These are phyloP conservation scores for Ascochyta lentis DNA, from an alignment of 2,329 filamentous ascomycete genomes.

Conservation along the genomic window DNA sequence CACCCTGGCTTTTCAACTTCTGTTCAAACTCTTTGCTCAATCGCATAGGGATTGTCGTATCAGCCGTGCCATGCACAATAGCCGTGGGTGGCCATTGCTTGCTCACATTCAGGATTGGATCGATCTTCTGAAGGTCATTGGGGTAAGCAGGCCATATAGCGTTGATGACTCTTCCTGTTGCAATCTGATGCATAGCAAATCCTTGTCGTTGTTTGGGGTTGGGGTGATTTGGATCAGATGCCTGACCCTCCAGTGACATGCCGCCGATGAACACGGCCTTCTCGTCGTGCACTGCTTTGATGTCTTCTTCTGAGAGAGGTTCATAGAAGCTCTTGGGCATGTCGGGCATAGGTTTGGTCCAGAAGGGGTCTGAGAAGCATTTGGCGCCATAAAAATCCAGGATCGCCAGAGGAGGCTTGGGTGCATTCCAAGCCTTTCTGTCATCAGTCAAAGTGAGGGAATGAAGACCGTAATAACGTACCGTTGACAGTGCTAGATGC, in stretches of 20 bases:
- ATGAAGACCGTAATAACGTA: neutral
- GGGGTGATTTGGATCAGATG: slow-evolving; percentile 7
- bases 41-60: slow-evolving; percentile 21
- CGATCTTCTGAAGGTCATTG: slow-evolving; percentile 4
- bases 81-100: slow-evolving; percentile 17
- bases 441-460: neutral
- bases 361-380: slow-evolving; percentile 21
- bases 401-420: slow-evolving; percentile 15
- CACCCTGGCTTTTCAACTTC: slow-evolving; percentile 7
- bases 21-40: slow-evolving; percentile 18
- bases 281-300: slow-evolving; percentile 6
- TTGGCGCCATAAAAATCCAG: slow-evolving; percentile 25
- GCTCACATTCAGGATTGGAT: slow-evolving; percentile 16
- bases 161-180: slow-evolving; percentile 17
- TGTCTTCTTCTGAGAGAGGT: neutral
- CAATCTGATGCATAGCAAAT: slow-evolving; percentile 22
- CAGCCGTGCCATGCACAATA: slow-evolving; percentile 25
- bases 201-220: slow-evolving; percentile 14
- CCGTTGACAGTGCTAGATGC: slow-evolving; percentile 16
- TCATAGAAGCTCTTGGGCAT: slow-evolving; percentile 12
- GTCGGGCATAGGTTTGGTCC: slow-evolving; percentile 11
- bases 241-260: slow-evolving; percentile 26
- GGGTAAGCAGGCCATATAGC: slow-evolving; percentile 15
- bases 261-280: slow-evolving; percentile 20
- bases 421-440: slow-evolving; percentile 13